These are phyloP conservation scores for Colletotrichum abscissum DNA, from an alignment of 2,329 filamentous ascomycete species.

Conservation along the genomic window DNA sequence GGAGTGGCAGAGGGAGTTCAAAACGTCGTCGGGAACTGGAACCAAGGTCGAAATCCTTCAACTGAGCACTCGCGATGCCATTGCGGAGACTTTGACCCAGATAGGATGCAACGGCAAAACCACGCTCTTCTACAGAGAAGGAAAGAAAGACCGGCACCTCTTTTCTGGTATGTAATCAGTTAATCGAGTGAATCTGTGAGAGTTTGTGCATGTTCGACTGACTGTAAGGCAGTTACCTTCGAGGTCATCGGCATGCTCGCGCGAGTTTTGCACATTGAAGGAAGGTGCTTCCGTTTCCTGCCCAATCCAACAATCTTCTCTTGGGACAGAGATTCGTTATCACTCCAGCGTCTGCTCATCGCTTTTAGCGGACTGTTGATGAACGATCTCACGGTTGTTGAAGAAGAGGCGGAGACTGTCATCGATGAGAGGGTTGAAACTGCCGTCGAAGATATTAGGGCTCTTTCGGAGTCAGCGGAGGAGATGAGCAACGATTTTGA, in stretches of 20 bases:
- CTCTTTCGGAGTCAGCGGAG: background rate
- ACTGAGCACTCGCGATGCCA: constrained; percentile 41
- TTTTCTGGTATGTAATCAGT: constrained; percentile 38
- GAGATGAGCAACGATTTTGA: background rate
- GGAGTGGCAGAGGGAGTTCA: constrained; percentile 7
- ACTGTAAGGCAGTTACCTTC: constrained; percentile 44
- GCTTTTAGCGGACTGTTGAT: constrained; percentile 48
- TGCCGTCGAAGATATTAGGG: background rate
- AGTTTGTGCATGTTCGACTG: background rate
- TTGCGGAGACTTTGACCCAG: constrained; percentile 49
- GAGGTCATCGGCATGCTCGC: constrained; percentile 55
- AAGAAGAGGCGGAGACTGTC: constrained; percentile 13
- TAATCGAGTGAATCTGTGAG: background rate
- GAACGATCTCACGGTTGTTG: constrained; percentile 29
- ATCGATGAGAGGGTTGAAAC: constrained; percentile 32
- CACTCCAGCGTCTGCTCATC: constrained; percentile 52
- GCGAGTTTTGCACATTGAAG: constrained; percentile 46
- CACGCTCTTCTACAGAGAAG: constrained; percentile 41
- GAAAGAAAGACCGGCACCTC: constrained; percentile 37
- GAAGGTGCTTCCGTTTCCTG: constrained; percentile 51
- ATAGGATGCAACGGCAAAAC: constrained; percentile 51
- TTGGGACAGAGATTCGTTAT: constrained; percentile 65
- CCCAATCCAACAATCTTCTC: constrained; percentile 60
- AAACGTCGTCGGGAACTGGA: constrained; percentile 34
- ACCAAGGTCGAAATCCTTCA: constrained; percentile 37